Base-by-base conservation (phyloP, 805 yeast genomes). In the Zygoascus biomembranicola region DNA sequence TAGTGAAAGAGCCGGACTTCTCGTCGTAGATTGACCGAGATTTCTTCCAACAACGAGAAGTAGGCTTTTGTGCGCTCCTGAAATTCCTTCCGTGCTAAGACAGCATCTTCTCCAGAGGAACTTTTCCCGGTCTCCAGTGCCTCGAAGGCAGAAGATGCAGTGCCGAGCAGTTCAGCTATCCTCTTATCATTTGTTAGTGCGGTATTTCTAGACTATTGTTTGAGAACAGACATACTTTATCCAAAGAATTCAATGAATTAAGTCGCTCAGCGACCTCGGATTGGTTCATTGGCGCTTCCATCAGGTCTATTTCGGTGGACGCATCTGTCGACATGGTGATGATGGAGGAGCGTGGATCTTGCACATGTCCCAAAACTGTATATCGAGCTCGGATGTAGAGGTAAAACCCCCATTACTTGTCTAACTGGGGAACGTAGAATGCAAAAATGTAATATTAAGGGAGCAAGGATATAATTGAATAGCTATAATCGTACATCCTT, bases 1-100 rank as follows among this genome's bases (percentile, higher is more conserved):
- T 59, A 60, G 66, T 86, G 90, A 67, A 85, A 71, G 13, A 77
- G 61, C 62, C 80, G 79, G 45, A 87, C 80, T 61, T 87, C 95
- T 48, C 77, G 74, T n/a, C 90, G 72, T 35, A 87, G 66, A 46
- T 74, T 74, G 14, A 79, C 75, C 2, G 90, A 81, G 4, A 85
- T 75, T 35, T 69, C 73, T 61, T 85, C 81, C 2, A 87, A 66
- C 46, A 78, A 76, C 8, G 66, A 67, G 63, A 82, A 82, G 53
- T 84, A 82, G 16, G 68, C 60, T 35, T 71, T 67, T 2, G 81
- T 72, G 32, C 79, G 76, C 0, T 58, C 52, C 28, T 73, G 63
- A 56, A 84, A 80, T 4, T 69, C 63, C 54, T 74, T 72, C 14
- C 68, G 59, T 20, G 61, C 52, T 1, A 62, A 65, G 19, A 31